A percentile compares a stretch with the other conserved stretches of the same genome.
These are phyloP conservation scores for Saussurea involucrata DNA, from an alignment of 129 eudicot species.

Conservation along the genomic window DNA sequence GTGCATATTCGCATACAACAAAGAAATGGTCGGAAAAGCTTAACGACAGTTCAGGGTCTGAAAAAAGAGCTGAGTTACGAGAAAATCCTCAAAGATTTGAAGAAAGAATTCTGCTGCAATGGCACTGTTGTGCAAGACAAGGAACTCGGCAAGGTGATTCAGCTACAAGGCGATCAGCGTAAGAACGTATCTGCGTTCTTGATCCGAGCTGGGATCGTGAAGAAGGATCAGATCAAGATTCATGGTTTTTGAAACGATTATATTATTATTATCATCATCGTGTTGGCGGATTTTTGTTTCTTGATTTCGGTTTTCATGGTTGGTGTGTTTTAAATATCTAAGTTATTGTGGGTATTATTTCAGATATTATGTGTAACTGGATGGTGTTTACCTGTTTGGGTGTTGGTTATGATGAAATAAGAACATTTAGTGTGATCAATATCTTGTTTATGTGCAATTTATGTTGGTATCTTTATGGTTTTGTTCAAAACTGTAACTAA, in stretches of 20 bases:
- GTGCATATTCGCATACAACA: slow-evolving; percentile 92
- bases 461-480: not conserved
- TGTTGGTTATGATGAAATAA: slow-evolving; percentile 20
- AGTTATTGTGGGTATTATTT: not conserved
- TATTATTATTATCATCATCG: not conserved
- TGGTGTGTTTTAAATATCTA: not conserved
- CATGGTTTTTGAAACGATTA: slow-evolving; percentile 68
- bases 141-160: slow-evolving; percentile 84
- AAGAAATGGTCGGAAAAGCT: slow-evolving; percentile 85
- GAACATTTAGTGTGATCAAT: not conserved
- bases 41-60: slow-evolving; percentile 92
- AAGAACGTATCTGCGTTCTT: slow-evolving; percentile 83
- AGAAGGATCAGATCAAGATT: slow-evolving; percentile 87
- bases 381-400: slow-evolving; percentile 5
- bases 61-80: slow-evolving; percentile 83
- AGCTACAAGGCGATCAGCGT: slow-evolving; percentile 93
- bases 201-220: slow-evolving; percentile 54
- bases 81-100: slow-evolving; percentile 76
- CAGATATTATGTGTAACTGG: slow-evolving; percentile 12
- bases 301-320: slow-evolving; percentile 12
- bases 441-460: not conserved
- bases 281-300: not conserved
- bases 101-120: slow-evolving; percentile 90
- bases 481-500: too few relatives aligned
- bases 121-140: slow-evolving; percentile 88